Evolutionary conservation across 169 alveolate species (phyloP), one percentile per base, ranked within the genome.

Genomic region (Cyclospora cayetanensis): DNA sequence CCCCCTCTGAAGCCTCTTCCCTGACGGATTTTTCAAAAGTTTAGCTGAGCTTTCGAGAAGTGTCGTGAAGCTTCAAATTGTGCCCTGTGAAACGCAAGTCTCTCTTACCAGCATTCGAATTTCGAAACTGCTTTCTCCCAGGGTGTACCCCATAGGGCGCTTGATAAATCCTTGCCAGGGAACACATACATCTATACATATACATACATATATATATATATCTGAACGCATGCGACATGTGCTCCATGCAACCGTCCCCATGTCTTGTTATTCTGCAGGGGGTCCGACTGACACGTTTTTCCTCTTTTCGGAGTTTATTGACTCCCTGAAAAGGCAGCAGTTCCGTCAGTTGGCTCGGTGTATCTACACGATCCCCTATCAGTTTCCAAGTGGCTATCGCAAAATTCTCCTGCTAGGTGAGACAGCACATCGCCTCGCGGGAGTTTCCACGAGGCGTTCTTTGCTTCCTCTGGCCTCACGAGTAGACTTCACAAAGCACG

Each of bases 271-370:
- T 18, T 0, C 18, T 43, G n/a, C 80, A 31, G 97, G 97, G 11
- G 98, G 98, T 11, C 97, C 98, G 22, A 95, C 96, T 37, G 98
- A 97, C 94, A 97, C 98, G 35, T 92, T 92, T 18, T 96, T 96
- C 93, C 94, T 97, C 52, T 94, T 96, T 92, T 68, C 82, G 50
- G 96, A 96, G 93, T 97, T 97, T 70, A 83, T 97, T 86, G 83
- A 92, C 60, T 90, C 93, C 70, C 55, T 95, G 29, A 42, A 46
- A 43, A 86, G 72, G 12, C 93, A 94, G 11, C 79, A 82, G 60
- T 31, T 41, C 63, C 77, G 31, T 31, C 18, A 15, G 35, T 12
- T 27, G 72, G 12, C 83, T n/a, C 25, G 76, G 55, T 79, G 95
- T 25, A 92, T 96, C 60, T 95, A 95, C 94, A 96, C 97, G 39